A percentile compares a stretch with the other conserved stretches of the same genome.
These are phyloP conservation scores for Lachnellula occidentalis DNA, from an alignment of 2,329 filamentous ascomycete species.

Conservation along the genomic window DNA sequence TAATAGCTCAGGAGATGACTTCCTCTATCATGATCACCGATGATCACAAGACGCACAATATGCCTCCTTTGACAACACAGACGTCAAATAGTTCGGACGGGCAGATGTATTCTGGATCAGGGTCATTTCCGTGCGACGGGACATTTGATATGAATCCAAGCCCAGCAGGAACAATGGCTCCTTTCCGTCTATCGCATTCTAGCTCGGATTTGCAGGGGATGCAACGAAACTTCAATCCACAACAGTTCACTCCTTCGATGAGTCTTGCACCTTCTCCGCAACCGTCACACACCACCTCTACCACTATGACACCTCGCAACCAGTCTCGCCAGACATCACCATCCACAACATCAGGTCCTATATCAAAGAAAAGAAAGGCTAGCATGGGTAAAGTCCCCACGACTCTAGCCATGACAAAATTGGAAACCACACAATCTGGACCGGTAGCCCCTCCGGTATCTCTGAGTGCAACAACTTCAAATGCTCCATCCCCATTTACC, in stretches of 20 bases:
- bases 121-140: slow-evolving; percentile 34
- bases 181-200: slow-evolving; percentile 54
- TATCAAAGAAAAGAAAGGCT: slow-evolving; percentile 76
- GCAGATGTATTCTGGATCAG: slow-evolving; percentile 36
- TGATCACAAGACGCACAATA: slow-evolving; percentile 82
- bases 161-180: slow-evolving; percentile 32
- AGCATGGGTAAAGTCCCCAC: slow-evolving; percentile 66
- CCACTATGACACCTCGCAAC: slow-evolving; percentile 51
- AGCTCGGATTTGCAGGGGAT: slow-evolving; percentile 58
- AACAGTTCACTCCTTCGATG: slow-evolving; percentile 19
- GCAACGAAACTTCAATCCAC: slow-evolving; percentile 41
- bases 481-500: slow-evolving; percentile 49
- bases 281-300: slow-evolving; percentile 35
- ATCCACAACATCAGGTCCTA: slow-evolving; percentile 55
- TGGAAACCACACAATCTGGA: slow-evolving; percentile 53
- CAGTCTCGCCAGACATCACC: slow-evolving; percentile 73
- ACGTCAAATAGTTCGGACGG: slow-evolving; percentile 29
- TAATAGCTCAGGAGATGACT: slow-evolving; percentile 80
- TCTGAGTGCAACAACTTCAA: slow-evolving; percentile 31
- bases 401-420: slow-evolving; percentile 73
- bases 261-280: slow-evolving; percentile 32
- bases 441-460: slow-evolving; percentile 35
- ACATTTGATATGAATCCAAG: slow-evolving; percentile 23
- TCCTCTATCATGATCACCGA: slow-evolving; percentile 95
- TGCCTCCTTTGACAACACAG: slow-evolving; percentile 33